These are phyloP conservation scores for Salix koriyanagi DNA, from an alignment of 345 rosid genomes.

Conservation along the genomic window DNA sequence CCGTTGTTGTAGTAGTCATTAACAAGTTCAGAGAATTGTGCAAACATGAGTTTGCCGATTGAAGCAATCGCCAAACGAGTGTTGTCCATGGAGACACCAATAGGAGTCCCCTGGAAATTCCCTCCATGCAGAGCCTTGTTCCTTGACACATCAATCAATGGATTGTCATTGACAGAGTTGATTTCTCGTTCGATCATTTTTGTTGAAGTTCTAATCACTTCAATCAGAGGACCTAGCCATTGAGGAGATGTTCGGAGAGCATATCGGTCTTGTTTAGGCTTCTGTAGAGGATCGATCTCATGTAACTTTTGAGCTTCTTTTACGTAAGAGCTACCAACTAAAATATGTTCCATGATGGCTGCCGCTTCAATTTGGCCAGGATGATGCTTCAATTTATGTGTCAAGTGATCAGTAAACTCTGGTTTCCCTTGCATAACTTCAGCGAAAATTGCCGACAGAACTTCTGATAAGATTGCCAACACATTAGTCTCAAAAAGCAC, in stretches of 20 bases:
- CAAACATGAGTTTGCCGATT: conserved; percentile 31
- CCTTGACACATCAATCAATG: conserved; percentile 31
- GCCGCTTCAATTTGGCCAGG: conserved; percentile 38
- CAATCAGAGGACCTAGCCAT: conserved; percentile 33
- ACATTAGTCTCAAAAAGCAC: conserved; percentile 32
- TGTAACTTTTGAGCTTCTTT: conserved; percentile 26
- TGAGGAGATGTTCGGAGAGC: conserved; percentile 33
- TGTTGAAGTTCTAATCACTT: conserved; percentile 27
- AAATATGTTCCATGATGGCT: conserved; percentile 34
- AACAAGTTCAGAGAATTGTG: conserved; percentile 32
- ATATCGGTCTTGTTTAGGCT: conserved; percentile 33
- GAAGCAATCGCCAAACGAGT: conserved; percentile 29
- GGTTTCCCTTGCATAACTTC: conserved; percentile 35
- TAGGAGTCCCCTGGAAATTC: conserved; percentile 34
- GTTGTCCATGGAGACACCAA: conserved; percentile 36
- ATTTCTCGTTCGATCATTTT: conserved; percentile 33
- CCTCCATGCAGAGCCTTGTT: conserved; percentile 28
- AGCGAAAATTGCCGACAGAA: conserved; percentile 28
- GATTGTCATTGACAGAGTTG: conserved; percentile 36
- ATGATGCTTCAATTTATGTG: conserved; percentile 33
- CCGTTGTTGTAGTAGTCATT: conserved; percentile 34
- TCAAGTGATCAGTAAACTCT: conserved; percentile 30
- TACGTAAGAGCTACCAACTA: conserved; percentile 27
- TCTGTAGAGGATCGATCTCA: conserved; percentile 27
- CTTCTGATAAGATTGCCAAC: conserved; percentile 22